Base-by-base conservation (phyloP, 805 yeast genomes). In the Dipodascus geniculatus region DNA sequence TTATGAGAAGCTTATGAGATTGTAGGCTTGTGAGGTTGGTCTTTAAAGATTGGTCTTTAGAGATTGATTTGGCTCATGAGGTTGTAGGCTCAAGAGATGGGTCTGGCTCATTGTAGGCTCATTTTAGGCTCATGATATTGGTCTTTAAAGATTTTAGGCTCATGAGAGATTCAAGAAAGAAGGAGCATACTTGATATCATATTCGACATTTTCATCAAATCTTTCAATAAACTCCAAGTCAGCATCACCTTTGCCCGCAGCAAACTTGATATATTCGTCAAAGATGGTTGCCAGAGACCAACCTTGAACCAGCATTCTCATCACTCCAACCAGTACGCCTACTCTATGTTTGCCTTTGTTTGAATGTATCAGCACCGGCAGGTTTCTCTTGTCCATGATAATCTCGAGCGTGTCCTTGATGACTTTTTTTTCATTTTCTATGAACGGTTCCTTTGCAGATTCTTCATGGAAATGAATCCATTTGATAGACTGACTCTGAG, bases 281-380 rank as follows among this genome's bases (percentile, higher is more conserved):
- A 88, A 93, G 3, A 88, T 84, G 1, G 96, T 95, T 52, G 96
- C 83, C 61, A 87, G 74, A 55, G 93, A 81, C 99, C 99, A 91
- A 1, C 95, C 95, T 68, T 89, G 96, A 49, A 89, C 70, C 52
- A 85, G 66, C 64, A 87, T 88, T 50, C 99, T 71, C 76, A 91
- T 82, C 28, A 88, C 75, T 0, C 96, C 99, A n/a, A 90, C 95
- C 47, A 90, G 73, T 0, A 93, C 90, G 0, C 98, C 98, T 1
- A 88, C 90, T 48, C 99, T 70, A 66, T 91, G 99, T 67, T 93
- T 93, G n/a, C 99, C 99, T 71, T 91, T 91, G 68, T 93, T 88
- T 2, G 96, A 88, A 66, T 93, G 98, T 11, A 91, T 78, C 54
- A 91, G 72, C 11, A 91, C 80, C 1, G 99, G 99, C 65, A 85